A percentile compares a stretch with the other conserved stretches of the same genome.
These are phyloP conservation scores for Alternaria postmessia DNA, from an alignment of 2,329 filamentous ascomycete species.

Conservation along the genomic window DNA sequence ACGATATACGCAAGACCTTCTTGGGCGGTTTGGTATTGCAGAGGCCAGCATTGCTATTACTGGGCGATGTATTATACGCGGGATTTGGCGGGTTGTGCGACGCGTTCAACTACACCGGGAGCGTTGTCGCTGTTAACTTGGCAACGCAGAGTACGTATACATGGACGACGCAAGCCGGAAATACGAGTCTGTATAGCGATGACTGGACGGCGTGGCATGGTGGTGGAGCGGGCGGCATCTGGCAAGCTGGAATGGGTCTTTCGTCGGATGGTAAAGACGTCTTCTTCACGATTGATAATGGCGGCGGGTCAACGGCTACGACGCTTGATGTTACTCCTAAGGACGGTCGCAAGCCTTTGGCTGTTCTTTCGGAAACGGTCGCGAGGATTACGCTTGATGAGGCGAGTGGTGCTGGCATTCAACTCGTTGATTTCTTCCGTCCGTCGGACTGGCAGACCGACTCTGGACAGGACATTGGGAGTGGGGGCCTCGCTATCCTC, in stretches of 20 bases:
- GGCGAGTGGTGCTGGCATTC: conserved; percentile 13
- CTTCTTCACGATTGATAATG: conserved; percentile 28
- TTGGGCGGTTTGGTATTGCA: conserved; percentile 63
- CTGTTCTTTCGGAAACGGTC: conserved; percentile 22
- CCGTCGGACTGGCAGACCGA: conserved; percentile 20
- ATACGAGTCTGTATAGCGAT: conserved; percentile 16
- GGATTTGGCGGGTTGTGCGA: conserved; percentile 66
- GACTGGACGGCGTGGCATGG: conserved; percentile 30
- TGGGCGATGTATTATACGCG: conserved; percentile 60
- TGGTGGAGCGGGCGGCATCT: conserved; percentile 28
- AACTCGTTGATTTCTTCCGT: conserved; percentile 27
- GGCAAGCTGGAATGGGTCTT: conserved; percentile 28
- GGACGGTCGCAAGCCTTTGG: conserved; percentile 12
- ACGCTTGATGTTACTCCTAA: conserved; percentile 11
- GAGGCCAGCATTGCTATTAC: conserved; percentile 58
- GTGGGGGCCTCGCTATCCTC: conserved; percentile 26
- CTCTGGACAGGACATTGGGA: conserved; percentile 25
- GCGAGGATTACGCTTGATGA: conserved; percentile 17
- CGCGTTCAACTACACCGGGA: conserved; percentile 62
- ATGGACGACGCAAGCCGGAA: conserved; percentile 28
- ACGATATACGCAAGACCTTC: conserved; percentile 60
- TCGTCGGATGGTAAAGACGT: conserved; percentile 30
- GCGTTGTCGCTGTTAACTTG: conserved; percentile 28
- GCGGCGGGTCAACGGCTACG: conserved; percentile 2
- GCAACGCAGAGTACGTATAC: conserved; percentile 20